Evolutionary conservation across 257 asterid genomes (phyloP), one percentile per base, ranked within the genome.

Genomic region (Paulownia fortunei): DNA sequence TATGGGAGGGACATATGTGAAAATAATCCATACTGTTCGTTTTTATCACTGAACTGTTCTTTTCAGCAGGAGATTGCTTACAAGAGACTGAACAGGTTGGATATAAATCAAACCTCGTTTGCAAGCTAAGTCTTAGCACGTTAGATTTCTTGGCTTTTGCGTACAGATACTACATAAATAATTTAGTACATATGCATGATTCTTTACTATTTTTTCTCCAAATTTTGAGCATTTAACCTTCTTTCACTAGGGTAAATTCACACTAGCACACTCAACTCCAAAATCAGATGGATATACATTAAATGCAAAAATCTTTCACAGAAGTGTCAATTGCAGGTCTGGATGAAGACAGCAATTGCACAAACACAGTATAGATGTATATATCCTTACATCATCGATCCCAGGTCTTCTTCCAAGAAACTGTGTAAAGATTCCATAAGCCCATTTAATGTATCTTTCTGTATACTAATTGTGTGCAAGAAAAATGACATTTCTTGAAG

Each of bases 401-500:
- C 8, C 26, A 16, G 9, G 6, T 51, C 36, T 60, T 36, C 11
- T 37, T 58, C 68, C 76, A 72, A 44, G 21, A 24, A 59, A 23
- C 51, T 59, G 54, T 26, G 59, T 8, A 26, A 59, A 44, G 12
- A 44, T 67, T 26, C 23, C 24, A 12, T 27, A 18, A 47, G 18
- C 36, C 10, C 64, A 77, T 30, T 8, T 42, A 47, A 59, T 24
- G 73, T 69, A 67, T 73, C 47, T 46, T 72, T 73, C 32, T 19
- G 1, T 26, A 11, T 76, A 16, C 85, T 70, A 74, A 76, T 56
- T 75, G 49, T 15, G 75, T 78, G 85, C 78, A 74, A 78, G 68
- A 39, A 34, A 76, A 68, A 59, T 75, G 80, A 79, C 80, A 51
- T 79, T 65, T 71, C 83, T 47, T 81, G 60, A 12, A 72, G n/a